Base-by-base conservation (phyloP, 768 basidiomycete genomes). In the Lactifluus subvellereus region DNA sequence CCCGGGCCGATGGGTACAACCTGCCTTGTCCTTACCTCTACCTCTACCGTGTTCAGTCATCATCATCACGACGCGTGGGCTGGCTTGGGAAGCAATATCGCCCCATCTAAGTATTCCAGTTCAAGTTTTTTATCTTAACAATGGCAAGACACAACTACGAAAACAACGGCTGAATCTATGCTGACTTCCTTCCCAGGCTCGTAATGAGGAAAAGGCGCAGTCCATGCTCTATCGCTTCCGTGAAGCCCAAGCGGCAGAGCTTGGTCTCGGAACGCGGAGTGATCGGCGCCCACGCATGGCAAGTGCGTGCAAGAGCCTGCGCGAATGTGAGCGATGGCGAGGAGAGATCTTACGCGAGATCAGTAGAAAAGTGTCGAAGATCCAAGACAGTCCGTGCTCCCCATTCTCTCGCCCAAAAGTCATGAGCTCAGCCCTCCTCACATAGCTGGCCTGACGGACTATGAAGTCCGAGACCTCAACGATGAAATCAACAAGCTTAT, bases 131-230 rank as follows among this genome's bases (percentile, higher is more conserved):
- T 27, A 8, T 20, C 22, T 42, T 18, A 52, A 57, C 20, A 53
- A 62, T 62, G 61, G 61, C 32, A 40, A 53, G 57, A 11, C 37
- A 43, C n/a, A 1, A 0, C 20, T 33, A 32, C 8, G 1, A 14
- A 40, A 35, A 40, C 10, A 6, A 52, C 10, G 6, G n/a, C 2
- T 6, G 1, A 5, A 7, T 2, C 8, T 2, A 43, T 8, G 11
- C 47, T 63, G 14, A 63, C 8, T 6, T 6, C 33, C 2, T 2
- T 32, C 7, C 4, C 50, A 93, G 94, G 94, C 95, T 65, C 89
- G 95, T 74, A 98, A 98, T 88, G 91, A 94, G 74, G 96, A 98
- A 76, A 99, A 98, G 74, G 92, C 94, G 1, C 94, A 96, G 75
- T 92, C 89, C 18, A 94, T 92, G 89, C 80, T 93, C 35, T 92